phyloP scores from a whole-genome alignment of 2,329 filamentous ascomycete genomes.

The Cordyceps cateniannulata region DNA sequence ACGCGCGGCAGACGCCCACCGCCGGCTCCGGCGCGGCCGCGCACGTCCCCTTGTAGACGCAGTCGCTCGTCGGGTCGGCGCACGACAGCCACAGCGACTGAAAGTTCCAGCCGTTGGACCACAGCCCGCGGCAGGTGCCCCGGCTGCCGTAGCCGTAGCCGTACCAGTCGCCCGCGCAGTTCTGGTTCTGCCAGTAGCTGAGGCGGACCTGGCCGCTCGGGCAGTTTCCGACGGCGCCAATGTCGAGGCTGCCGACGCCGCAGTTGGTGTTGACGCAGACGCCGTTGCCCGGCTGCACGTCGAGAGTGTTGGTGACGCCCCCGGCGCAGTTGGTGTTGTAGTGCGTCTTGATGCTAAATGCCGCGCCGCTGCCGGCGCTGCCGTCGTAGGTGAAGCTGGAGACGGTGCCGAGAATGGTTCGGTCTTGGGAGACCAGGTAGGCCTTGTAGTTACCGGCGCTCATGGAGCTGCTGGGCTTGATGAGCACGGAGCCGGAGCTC shows the following conservation, averaged over 20 bases:
- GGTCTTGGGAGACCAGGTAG: neutral
- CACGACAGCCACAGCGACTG: slow-evolving; percentile 4
- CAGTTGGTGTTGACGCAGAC: slow-evolving; percentile 4
- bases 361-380: neutral
- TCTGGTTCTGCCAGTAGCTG: slow-evolving; percentile 6
- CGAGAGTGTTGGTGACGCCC: neutral
- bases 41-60: slow-evolving; percentile 3
- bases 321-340: neutral
- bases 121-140: neutral
- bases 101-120: slow-evolving; percentile 2
- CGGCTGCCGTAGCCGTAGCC: slow-evolving; percentile 9
- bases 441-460: slow-evolving; percentile 1
- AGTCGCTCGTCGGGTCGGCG: neutral
- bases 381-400: neutral
- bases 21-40: neutral
- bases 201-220: slow-evolving; percentile 3
- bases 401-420: neutral
- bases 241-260: slow-evolving; percentile 1
- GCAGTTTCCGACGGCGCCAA: neutral
- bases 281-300: neutral
- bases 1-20: neutral
- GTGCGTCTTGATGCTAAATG: neutral
- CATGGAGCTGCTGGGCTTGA: neutral
- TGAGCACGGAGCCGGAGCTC: neutral
- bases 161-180: slow-evolving; percentile 8